Conservation (phyloP, 208 protist genomes). For the Herpetomonas tarakana region DNA sequence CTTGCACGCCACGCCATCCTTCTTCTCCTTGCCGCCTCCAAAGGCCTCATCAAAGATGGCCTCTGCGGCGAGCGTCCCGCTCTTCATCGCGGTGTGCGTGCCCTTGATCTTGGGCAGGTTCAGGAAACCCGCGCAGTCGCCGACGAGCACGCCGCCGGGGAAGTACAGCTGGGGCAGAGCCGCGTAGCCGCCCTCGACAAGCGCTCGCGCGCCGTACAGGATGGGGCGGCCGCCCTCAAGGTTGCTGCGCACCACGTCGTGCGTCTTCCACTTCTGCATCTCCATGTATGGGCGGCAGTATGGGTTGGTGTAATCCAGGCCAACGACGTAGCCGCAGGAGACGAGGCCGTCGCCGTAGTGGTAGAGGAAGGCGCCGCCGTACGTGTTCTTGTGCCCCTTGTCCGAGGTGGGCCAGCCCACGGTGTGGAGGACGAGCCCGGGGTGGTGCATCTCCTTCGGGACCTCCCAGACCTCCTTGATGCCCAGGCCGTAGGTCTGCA, state of each 20-base stretch:
- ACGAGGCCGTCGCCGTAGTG: slow-evolving; percentile 93
- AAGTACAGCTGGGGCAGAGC: slow-evolving; percentile 95
- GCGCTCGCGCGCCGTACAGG: slow-evolving; percentile 94
- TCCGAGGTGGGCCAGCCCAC: slow-evolving; percentile 93
- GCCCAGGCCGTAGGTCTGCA: slow-evolving; percentile 96
- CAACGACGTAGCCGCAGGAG: slow-evolving; percentile 94
- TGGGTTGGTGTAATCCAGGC: slow-evolving; percentile 97
- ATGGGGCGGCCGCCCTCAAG: slow-evolving; percentile 92
- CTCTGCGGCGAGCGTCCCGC: slow-evolving; percentile 89
- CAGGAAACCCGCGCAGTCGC: slow-evolving; percentile 97
- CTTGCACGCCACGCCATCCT: slow-evolving; percentile 51
- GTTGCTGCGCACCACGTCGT: slow-evolving; percentile 65
- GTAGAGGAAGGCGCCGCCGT: slow-evolving; percentile 97
- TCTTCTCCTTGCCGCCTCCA: slow-evolving; percentile 44
- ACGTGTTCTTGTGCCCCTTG: slow-evolving; percentile 87
- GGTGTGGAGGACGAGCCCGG: slow-evolving; percentile 94
- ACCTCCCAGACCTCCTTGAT: slow-evolving; percentile 98
- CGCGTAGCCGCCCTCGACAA: slow-evolving; percentile 96
- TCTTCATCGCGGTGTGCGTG: slow-evolving; percentile 98
- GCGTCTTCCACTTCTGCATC: slow-evolving; percentile 96
- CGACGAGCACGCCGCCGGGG: slow-evolving; percentile 92
- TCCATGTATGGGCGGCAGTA: slow-evolving; percentile 95
- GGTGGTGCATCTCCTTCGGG: slow-evolving; percentile 73
- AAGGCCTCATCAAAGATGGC: slow-evolving; percentile 75
- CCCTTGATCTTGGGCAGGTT: slow-evolving; percentile 98